phyloP scores from a whole-genome alignment of 306 rosid species.

The Abrus precatorius region DNA sequence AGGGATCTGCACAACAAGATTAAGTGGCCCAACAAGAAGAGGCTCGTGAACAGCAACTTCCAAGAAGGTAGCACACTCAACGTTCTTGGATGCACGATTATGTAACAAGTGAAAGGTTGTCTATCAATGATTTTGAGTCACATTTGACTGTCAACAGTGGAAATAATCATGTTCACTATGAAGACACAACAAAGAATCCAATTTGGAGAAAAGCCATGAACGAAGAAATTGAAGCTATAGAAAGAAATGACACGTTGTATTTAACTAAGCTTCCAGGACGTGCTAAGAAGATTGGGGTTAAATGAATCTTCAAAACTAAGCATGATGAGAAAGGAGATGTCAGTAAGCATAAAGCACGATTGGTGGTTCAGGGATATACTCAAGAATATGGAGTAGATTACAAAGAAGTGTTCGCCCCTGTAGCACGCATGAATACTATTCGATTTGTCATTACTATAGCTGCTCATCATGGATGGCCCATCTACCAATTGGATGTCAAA shows the following conservation, averaged over 20 bases:
- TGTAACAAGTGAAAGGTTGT: background rate
- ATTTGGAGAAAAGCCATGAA: background rate
- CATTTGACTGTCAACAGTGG: background rate
- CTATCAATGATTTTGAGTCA: background rate
- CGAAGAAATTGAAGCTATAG: background rate
- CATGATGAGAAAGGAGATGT: too few species aligned
- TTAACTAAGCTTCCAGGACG: background rate
- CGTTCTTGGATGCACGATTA: background rate
- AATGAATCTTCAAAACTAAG: too few species aligned
- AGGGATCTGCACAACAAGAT: background rate
- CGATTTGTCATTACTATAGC: background rate
- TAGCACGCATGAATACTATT: background rate
- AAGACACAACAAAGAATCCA: background rate
- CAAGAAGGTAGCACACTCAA: background rate
- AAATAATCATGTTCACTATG: background rate
- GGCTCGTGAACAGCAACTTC: background rate
- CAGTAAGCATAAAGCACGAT: too few species aligned
- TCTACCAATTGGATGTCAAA: background rate
- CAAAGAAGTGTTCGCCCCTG: background rate
- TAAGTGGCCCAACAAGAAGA: background rate
- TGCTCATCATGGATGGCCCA: background rate
- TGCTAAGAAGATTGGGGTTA: too few species aligned
- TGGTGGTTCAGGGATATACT: background rate
- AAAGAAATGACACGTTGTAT: background rate
- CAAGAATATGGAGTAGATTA: background rate